Conservation (phyloP, 257 asterid genomes). For the Capsicum baccatum region DNA sequence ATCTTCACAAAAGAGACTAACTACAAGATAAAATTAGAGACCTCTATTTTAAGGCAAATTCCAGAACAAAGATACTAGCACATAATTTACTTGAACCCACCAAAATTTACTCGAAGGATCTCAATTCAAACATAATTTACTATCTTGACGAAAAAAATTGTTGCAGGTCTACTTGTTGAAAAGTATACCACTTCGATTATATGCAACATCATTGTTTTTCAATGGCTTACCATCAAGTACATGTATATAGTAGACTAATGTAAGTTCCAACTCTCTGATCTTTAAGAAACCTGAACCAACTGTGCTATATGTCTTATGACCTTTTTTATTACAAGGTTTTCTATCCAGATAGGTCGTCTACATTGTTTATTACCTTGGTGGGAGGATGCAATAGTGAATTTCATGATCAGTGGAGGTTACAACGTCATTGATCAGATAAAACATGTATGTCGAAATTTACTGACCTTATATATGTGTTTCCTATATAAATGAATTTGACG, state of each 20-base stretch:
- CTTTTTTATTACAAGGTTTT: conserved; percentile 8
- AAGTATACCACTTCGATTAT: conserved; percentile 71
- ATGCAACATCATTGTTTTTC: conserved; percentile 67
- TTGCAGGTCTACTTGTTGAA: conserved; percentile 67
- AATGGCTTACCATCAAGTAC: conserved; percentile 56
- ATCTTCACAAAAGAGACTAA: not conserved
- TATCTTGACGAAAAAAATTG: not conserved
- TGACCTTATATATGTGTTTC: not conserved
- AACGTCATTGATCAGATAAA: no score
- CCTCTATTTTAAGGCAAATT: not conserved
- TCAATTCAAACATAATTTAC: not conserved
- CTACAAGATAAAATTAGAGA: conserved; percentile 2
- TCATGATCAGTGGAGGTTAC: no score
- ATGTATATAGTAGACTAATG: conserved; percentile 81
- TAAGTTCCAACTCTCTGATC: conserved; percentile 40
- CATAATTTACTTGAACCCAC: not conserved
- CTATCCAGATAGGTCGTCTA: not conserved
- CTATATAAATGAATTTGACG: no score
- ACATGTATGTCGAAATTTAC: not conserved
- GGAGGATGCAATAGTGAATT: no score
- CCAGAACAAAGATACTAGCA: not conserved
- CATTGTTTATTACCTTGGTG: no score
- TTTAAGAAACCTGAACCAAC: not conserved
- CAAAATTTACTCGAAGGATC: not conserved
- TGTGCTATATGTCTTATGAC: not conserved